phyloP scores from a whole-genome alignment of 2,329 filamentous ascomycete species.

The Stagonosporopsis chrysanthemi region DNA sequence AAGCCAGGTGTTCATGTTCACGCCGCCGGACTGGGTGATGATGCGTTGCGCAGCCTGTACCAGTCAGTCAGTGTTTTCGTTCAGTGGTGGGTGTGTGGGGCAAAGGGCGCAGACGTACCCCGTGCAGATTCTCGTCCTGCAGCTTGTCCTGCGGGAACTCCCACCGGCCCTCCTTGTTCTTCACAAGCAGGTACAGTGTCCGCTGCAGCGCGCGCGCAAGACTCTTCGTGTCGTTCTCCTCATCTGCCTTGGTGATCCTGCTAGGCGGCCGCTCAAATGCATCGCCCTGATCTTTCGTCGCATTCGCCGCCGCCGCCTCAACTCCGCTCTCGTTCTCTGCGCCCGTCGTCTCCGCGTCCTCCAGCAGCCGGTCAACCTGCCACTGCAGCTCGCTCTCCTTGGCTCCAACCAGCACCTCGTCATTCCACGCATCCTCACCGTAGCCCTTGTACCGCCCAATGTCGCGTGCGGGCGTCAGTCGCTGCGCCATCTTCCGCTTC shows the following conservation, averaged over 20 bases:
- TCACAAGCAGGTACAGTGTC: conserved; percentile 88
- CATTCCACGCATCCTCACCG: conserved; percentile 81
- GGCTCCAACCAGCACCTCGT: conserved; percentile 83
- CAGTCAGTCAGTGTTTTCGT: conserved; percentile 11
- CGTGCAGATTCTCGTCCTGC: conserved; percentile 77
- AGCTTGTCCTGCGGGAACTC: conserved; percentile 79
- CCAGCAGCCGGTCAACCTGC: conserved; percentile 72
- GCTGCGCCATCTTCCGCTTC: conserved; percentile 82
- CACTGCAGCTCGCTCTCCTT: conserved; percentile 68
- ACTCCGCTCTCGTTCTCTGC: conserved; percentile 48
- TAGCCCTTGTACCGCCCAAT: conserved; percentile 84
- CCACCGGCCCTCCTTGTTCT: conserved; percentile 76
- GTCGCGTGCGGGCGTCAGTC: conserved; percentile 80
- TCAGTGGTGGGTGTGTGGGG: background rate
- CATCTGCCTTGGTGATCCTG: conserved; percentile 80
- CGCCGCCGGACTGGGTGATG: conserved; percentile 76
- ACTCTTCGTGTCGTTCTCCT: conserved; percentile 74
- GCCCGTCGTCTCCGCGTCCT: conserved; percentile 72
- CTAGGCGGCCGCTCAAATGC: conserved; percentile 74
- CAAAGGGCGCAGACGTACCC: conserved; percentile 65
- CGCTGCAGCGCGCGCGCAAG: conserved; percentile 80
- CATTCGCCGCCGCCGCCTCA: conserved; percentile 33
- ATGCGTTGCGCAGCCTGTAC: conserved; percentile 80
- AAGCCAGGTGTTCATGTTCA: conserved; percentile 99
- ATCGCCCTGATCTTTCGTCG: conserved; percentile 60